Evolutionary conservation across 2,329 filamentous ascomycete genomes (phyloP).

Genomic region (Fusarium sp.): DNA sequence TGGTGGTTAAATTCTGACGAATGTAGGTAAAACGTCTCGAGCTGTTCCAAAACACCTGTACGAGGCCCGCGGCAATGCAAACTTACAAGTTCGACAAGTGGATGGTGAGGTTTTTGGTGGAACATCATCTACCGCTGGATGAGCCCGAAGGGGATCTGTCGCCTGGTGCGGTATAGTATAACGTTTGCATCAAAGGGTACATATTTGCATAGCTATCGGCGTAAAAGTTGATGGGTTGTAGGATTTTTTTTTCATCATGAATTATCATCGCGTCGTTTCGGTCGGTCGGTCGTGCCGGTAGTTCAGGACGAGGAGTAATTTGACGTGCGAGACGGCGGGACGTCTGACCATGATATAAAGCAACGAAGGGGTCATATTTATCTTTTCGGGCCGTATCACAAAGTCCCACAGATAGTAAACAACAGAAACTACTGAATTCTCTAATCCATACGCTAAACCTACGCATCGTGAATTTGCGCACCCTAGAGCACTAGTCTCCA

Average conservation of each 20-base stretch:
- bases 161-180: background rate
- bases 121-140: slow-evolving; percentile 1
- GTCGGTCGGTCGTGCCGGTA: background rate
- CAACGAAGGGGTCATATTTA: background rate
- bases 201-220: background rate
- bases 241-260: background rate
- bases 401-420: background rate
- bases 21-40: background rate
- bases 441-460: background rate
- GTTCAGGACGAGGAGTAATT: background rate
- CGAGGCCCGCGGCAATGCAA: background rate
- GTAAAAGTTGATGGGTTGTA: rapidly evolving
- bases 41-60: background rate
- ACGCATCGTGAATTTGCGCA: background rate
- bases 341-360: background rate
- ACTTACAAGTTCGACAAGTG: slow-evolving; percentile 8
- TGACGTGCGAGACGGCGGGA: background rate
- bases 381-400: background rate
- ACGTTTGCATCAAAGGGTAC: background rate
- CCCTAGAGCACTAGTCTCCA: background rate
- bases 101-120: slow-evolving; percentile 11
- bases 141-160: background rate
- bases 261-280: background rate
- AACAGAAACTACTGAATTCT: background rate
- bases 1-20: background rate